Evolutionary conservation across 768 basidiomycete genomes (phyloP), one percentile per base, ranked within the genome.

Genomic region (Suillus weaverae): DNA sequence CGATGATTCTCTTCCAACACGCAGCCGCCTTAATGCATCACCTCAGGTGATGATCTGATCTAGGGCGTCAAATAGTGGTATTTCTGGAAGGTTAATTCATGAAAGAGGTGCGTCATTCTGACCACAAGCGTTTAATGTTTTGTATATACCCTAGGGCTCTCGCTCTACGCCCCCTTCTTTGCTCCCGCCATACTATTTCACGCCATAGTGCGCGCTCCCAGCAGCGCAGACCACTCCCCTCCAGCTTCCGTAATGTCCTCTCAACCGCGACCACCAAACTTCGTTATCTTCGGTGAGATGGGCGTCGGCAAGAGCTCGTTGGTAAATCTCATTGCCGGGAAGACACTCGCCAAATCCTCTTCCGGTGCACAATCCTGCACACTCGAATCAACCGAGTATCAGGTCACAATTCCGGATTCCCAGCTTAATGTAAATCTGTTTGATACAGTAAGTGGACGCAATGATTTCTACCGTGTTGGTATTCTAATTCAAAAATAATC

Each of bases 231-330:
- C 14, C 16, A 30, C 7, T 11, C 32, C 10, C 20, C 32, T 51
- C 1, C 20, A 33, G 10, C 32, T n/a, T n/a, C 32, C 10, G 20
- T 33, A n/a, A 33, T 33, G 32, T 54, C 53, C 32, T 6, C 20
- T 54, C 32, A 33, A 20, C 1, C 18, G 18, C 32, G 32, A 10
- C 16, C 48, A 33, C 51, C 48, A 22, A 65, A 65, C 53, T 44
- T 65, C 36, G n/a, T 65, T 20, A 55, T 65, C 32, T 65, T 65
- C 13, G 64, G 64, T 8, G 62, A 65, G 64, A 63, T 62, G 61
- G 64, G 64, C 30, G 64, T 33, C 14, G 64, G 64, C 41, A 65
- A 65, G 55, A 63, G 62, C 38, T 63, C 62, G 33, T 54, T 65
- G 5, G 32, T 65, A 30, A 65, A 65, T 44, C 64, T 65, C 62